These are phyloP conservation scores for Sabuloglossum arenarium DNA, from an alignment of 495 filamentous ascomycete genomes.

Conservation along the genomic window DNA sequence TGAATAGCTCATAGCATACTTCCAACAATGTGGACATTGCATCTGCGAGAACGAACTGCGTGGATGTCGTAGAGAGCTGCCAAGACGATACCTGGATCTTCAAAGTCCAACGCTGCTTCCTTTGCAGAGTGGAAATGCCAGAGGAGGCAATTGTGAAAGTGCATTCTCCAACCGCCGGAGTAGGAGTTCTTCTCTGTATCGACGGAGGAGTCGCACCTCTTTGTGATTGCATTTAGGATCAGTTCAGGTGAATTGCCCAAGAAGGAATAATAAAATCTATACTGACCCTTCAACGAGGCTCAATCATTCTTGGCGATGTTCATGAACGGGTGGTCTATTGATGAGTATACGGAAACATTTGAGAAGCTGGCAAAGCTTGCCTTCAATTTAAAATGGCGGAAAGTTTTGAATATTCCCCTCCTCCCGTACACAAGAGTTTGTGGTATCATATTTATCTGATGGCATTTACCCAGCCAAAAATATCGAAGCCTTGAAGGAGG, in stretches of 20 bases:
- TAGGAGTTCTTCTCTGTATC: conserved; percentile 11
- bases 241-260: not conserved
- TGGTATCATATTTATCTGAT: not conserved
- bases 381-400: not conserved
- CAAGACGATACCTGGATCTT: too few relatives aligned
- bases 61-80: conserved; percentile 6
- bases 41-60: conserved; percentile 9
- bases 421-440: not conserved
- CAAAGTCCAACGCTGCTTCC: too few relatives aligned
- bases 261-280: not conserved
- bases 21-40: conserved; percentile 5
- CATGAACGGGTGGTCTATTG: not conserved
- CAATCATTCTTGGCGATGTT: not conserved
- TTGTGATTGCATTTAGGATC: not conserved
- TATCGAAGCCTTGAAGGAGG: conserved; percentile 9
- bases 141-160: conserved; percentile 6
- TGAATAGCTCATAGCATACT: too few relatives aligned
- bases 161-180: conserved; percentile 10
- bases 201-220: conserved; percentile 10
- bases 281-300: not conserved
- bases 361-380: not conserved
- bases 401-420: not conserved
- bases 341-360: not conserved
- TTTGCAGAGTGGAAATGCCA: not conserved
- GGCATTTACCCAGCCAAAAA: not conserved